Evolutionary conservation across 371 early-diverging fungal species (phyloP), one percentile per base, ranked within the genome.

Genomic region (Haplosporangium sp.): DNA sequence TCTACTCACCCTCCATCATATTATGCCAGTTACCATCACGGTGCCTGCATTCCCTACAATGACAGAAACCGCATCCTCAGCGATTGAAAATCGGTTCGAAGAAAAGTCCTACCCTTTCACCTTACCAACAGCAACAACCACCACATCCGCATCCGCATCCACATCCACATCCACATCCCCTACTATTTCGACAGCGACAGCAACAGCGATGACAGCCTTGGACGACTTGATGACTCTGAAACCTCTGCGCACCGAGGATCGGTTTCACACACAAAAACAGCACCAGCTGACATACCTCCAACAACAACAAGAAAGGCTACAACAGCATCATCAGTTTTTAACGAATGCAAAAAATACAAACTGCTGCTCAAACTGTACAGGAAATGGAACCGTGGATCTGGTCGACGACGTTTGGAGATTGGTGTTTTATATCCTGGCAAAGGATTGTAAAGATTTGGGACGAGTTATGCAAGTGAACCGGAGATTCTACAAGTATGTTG

Each of bases 361-460:
- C 29, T 29, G 29, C 4, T 29, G 29, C 29, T 29, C 29, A 5
- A 20, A 40, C n/a, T 23, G 9, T 0, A 23, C 2, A 10, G 13
- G 38, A 38, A 46, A 43, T 11, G 40, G 2, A 50, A 18, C 1
- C 5, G 52, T 53, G 5, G 70, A 69, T 40, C 51, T 75, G n/a
- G 76, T 75, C 16, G 76, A 75, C n/a, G 76, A 75, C 40, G 59
- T 75, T 11, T 70, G 76, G 70, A 55, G 76, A 20, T 1, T 75
- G 50, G 47, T 75, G n/a, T 62, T 69, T 50, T 75, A 69, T 50
- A 47, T 69, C 20, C 55, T 75, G 1, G 76, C 76, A 3, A 36
- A 60, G 3, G 57, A 62, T 48, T 69, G 70, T 46, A 75, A 69
- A 21, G 67, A 66, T 43, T 55, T 75, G 2, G 76, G 76, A 7